Evolutionary conservation across 176 grass and related monocot species (phyloP).

Genomic region (Rhynchospora pubera): DNA sequence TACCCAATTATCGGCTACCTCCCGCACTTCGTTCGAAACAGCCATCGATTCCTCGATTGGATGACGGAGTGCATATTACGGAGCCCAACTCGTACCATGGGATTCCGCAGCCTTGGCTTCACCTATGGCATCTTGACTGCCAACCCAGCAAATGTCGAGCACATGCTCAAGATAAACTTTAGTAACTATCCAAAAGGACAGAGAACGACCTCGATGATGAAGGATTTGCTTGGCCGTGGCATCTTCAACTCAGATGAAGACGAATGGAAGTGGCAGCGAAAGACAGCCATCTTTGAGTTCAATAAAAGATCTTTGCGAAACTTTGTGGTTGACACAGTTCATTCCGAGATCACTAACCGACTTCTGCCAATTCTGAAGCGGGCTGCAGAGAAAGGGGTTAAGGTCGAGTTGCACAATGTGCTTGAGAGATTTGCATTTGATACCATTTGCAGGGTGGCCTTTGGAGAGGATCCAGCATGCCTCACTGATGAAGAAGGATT

Average conservation of each 20-base stretch:
- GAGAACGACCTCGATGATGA: slow-evolving; percentile 1
- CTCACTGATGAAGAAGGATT: slow-evolving; percentile 17
- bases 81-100: slow-evolving; percentile 24
- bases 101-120: slow-evolving; percentile 4
- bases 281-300: slow-evolving; percentile 35
- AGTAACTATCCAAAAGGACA: slow-evolving; percentile 25
- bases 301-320: slow-evolving; percentile 22
- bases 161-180: slow-evolving; percentile 31
- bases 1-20: slow-evolving; percentile 35
- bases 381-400: not conserved
- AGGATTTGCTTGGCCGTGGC: slow-evolving; percentile 32
- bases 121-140: slow-evolving; percentile 18
- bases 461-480: slow-evolving; percentile 39
- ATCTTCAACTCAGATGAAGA: slow-evolving; percentile 45
- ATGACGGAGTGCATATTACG: slow-evolving; percentile 6
- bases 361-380: slow-evolving; percentile 18
- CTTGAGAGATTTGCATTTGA: slow-evolving; percentile 47
- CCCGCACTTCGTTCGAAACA: slow-evolving; percentile 28
- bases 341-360: slow-evolving; percentile 14
- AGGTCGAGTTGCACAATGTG: slow-evolving; percentile 21
- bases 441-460: slow-evolving; percentile 46
- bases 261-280: slow-evolving; percentile 29
- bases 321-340: slow-evolving; percentile 29
- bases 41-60: slow-evolving; percentile 32
- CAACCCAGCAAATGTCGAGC: slow-evolving; percentile 32